phyloP scores from a whole-genome alignment of 495 filamentous ascomycete species.

The Penicillium cataractarum region DNA sequence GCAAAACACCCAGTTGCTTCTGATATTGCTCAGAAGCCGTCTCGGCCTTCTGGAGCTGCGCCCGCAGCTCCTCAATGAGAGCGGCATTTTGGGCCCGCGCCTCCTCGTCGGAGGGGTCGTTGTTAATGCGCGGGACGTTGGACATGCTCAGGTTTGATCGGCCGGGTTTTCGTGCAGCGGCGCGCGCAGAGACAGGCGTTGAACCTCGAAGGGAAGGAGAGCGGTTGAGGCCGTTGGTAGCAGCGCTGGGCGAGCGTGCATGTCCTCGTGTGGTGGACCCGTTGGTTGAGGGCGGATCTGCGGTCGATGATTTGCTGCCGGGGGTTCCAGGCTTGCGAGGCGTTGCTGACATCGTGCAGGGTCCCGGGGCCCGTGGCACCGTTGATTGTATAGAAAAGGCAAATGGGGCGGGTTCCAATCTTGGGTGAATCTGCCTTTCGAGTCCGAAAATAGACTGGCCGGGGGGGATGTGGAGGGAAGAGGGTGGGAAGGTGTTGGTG shows the following conservation, averaged over 20 bases:
- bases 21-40: conserved; percentile 75
- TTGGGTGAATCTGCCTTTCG: not conserved
- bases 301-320: conserved; percentile 43
- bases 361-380: conserved; percentile 26
- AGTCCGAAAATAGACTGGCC: conserved; percentile 5
- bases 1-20: conserved; percentile 82
- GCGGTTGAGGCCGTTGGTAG: conserved; percentile 45
- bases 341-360: conserved; percentile 46
- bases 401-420: conserved; percentile 9
- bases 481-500: conserved; percentile 16
- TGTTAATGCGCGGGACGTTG: conserved; percentile 56
- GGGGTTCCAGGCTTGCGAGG: conserved; percentile 50
- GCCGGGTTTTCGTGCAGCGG: conserved; percentile 62
- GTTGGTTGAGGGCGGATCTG: conserved; percentile 39
- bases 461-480: conserved; percentile 2
- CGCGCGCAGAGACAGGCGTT: conserved; percentile 70
- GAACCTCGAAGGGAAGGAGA: conserved; percentile 47
- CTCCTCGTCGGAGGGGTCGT: conserved; percentile 63
- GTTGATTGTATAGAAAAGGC: conserved; percentile 22
- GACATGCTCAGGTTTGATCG: conserved; percentile 63
- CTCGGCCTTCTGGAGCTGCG: conserved; percentile 79
- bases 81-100: conserved; percentile 72
- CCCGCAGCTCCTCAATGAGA: conserved; percentile 82
- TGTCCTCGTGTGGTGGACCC: conserved; percentile 47
- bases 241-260: conserved; percentile 45